Conservation (phyloP, 2,329 filamentous ascomycete genomes). For the Sclerotinia borealis region DNA sequence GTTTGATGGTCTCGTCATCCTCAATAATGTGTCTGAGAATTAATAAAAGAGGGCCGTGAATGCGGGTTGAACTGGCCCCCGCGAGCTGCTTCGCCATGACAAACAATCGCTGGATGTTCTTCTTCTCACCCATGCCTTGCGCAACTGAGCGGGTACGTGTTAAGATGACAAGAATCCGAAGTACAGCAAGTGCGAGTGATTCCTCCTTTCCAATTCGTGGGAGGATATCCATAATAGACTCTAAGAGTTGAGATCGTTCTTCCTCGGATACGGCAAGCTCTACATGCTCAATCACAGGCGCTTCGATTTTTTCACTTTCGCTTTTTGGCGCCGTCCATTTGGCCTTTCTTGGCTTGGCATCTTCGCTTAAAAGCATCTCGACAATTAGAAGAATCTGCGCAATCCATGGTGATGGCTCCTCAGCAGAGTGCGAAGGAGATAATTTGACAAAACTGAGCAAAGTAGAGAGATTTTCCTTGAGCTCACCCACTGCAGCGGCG, state of each 20-base stretch:
- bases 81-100: constrained; percentile 92
- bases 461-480: constrained; percentile 70
- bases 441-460: constrained; percentile 76
- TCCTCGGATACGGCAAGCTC: constrained; percentile 57
- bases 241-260: constrained; percentile 66
- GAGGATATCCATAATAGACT: constrained; percentile 73
- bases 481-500: constrained; percentile 61
- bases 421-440: constrained; percentile 56
- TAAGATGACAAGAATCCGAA: constrained; percentile 79
- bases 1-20: constrained; percentile 82
- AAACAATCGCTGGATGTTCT: constrained; percentile 83
- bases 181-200: constrained; percentile 72
- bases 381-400: constrained; percentile 84
- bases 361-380: constrained; percentile 84
- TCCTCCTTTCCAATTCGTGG: constrained; percentile 85
- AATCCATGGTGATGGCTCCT: constrained; percentile 87
- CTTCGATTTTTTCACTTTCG: constrained; percentile 43
- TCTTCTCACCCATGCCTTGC: constrained; percentile 73
- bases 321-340: constrained; percentile 58
- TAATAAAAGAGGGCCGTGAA: constrained; percentile 62
- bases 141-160: constrained; percentile 75
- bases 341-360: constrained; percentile 71
- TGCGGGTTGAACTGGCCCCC: constrained; percentile 66
- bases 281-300: constrained; percentile 52
- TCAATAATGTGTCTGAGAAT: constrained; percentile 90